A percentile compares a stretch with the other conserved stretches of the same genome.
Evolutionary conservation across 495 filamentous ascomycete genomes (phyloP).

Genomic region (Tricharina praecox): DNA sequence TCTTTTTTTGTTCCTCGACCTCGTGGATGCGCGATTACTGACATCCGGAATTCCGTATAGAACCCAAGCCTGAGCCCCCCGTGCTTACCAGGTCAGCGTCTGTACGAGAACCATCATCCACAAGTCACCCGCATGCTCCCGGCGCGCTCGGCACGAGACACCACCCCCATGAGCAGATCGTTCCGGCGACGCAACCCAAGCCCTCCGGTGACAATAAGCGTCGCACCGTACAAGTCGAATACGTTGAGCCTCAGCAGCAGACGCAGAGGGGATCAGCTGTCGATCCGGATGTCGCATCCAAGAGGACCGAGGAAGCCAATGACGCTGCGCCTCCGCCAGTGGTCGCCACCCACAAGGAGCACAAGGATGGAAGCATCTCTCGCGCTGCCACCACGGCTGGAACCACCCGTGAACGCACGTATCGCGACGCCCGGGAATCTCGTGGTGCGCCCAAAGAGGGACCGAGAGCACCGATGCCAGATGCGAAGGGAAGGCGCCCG

Average conservation of each 20-base stretch:
- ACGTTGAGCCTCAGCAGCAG: slow-evolving; percentile 77
- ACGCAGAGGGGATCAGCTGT: slow-evolving; percentile 42
- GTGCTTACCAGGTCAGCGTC: slow-evolving; percentile 68
- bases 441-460: slow-evolving; percentile 27
- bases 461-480: slow-evolving; percentile 21
- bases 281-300: slow-evolving; percentile 29
- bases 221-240: slow-evolving; percentile 92
- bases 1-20: background rate
- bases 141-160: slow-evolving; percentile 59
- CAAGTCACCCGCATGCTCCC: slow-evolving; percentile 40
- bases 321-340: slow-evolving; percentile 22
- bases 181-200: slow-evolving; percentile 45
- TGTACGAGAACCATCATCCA: slow-evolving; percentile 62
- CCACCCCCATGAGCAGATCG: slow-evolving; percentile 55
- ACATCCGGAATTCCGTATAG: slow-evolving; percentile 26
- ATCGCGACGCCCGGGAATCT: slow-evolving; percentile 37
- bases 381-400: slow-evolving; percentile 27
- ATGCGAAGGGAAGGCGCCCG: slow-evolving; percentile 32
- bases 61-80: slow-evolving; percentile 43
- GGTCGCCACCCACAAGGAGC: slow-evolving; percentile 18
- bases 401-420: slow-evolving; percentile 3
- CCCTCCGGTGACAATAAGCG: slow-evolving; percentile 66
- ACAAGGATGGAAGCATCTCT: slow-evolving; percentile 10
- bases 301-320: slow-evolving; percentile 8
- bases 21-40: slow-evolving; percentile 3